Conservation (phyloP, 2,329 filamentous ascomycete genomes). For the Aureobasidium zeae region DNA sequence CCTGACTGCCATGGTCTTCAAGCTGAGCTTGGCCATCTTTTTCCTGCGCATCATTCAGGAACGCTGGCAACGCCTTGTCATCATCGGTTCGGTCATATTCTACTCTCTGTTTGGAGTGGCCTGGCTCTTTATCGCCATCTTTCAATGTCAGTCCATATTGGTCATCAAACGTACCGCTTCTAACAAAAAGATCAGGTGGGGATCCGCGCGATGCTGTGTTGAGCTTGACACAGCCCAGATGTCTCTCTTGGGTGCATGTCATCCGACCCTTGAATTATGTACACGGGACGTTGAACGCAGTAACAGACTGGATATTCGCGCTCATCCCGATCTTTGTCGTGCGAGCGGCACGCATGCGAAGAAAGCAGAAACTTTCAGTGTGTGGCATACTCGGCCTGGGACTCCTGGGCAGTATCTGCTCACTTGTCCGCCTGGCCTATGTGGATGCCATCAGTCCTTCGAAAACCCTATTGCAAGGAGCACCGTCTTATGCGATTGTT, state of each 20-base stretch:
- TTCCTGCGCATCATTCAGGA: slow-evolving; percentile 36
- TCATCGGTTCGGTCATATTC: slow-evolving; percentile 22
- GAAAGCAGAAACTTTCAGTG: slow-evolving; percentile 33
- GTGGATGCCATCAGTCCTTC: slow-evolving; percentile 19
- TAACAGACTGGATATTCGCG: slow-evolving; percentile 30
- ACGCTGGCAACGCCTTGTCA: slow-evolving; percentile 29
- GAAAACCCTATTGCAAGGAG: slow-evolving; percentile 21
- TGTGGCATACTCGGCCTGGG: slow-evolving; percentile 34
- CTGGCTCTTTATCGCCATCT: slow-evolving; percentile 26
- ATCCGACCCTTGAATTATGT: slow-evolving; percentile 13
- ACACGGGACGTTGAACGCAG: slow-evolving; percentile 29
- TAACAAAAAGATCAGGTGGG: too few species aligned
- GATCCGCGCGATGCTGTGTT: too few species aligned
- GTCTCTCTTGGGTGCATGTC: too few species aligned
- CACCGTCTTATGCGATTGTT: slow-evolving; percentile 24
- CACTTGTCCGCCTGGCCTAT: slow-evolving; percentile 23
- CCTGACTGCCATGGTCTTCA: slow-evolving; percentile 34
- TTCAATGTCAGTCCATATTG: too few species aligned
- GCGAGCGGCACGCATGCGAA: slow-evolving; percentile 33
- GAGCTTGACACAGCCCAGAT: too few species aligned
- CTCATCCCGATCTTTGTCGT: slow-evolving; percentile 35
- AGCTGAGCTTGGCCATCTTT: slow-evolving; percentile 39
- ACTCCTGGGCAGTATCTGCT: slow-evolving; percentile 22
- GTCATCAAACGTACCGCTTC: too few species aligned
- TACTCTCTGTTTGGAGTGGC: slow-evolving; percentile 30